Base-by-base conservation (phyloP, 2,329 filamentous ascomycete species). In the Diaporthe australafricana region DNA sequence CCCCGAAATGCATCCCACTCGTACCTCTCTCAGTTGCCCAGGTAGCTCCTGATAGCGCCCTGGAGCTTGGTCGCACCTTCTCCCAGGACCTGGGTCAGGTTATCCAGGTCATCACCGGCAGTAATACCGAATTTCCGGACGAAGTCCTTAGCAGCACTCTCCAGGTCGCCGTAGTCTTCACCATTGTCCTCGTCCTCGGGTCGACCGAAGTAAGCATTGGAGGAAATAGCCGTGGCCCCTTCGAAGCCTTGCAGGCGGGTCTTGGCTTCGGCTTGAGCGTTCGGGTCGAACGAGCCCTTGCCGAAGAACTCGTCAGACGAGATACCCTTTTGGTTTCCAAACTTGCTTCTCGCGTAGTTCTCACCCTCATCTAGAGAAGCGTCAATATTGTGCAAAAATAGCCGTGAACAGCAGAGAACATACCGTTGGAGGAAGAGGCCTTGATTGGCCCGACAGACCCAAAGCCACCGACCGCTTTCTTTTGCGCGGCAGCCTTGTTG, bases 291-390 rank as follows among this genome's bases (percentile, higher is more conserved):
- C 70, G 89, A 85, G 68, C 95, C 94, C 81, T 96, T 96, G 78
- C 96, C 95, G 80, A 99, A 99, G 87, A 97, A 99, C 81, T 99
- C 96, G 81, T 99, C 96, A 0, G 95, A 98, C 0, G 95, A 98
- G 76, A 99, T 99, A 77, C 94, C 94, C 87, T 98, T 98, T 82
- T 99, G 96, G 53, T 83, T 84, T 73, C 95, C 96, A 79, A 99
- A 99, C 83, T 98, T 98, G 79, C 89, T 86, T 78, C 94, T 93
- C 7, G 95, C 94, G 80, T 94, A 97, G 79, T 90, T 91, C 78
- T 98, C 91, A 69, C 92, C 91, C 71, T 98, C 94, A 74, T 90
- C 90, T 91, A 72, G 30, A 45, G 53, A 5, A 12, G 14, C 32
- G 67, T 83, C 75, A 82, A 78, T 70, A 75, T 48, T 4, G 17